Conservation (phyloP, 2,329 filamentous ascomycete genomes). For the Dissoconium aciculare region DNA sequence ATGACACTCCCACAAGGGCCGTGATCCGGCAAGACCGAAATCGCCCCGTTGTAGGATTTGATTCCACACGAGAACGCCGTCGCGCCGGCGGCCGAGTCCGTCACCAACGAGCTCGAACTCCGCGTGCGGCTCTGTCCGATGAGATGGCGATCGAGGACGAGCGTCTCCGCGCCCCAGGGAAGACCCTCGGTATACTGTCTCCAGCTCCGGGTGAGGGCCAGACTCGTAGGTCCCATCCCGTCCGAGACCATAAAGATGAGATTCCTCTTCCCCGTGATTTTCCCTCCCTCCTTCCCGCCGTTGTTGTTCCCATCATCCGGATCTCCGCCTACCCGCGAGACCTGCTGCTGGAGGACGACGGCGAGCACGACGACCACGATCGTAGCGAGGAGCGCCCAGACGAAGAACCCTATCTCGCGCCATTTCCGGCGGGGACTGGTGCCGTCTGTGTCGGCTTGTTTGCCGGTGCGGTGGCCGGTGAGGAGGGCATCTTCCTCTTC, state of each 20-base stretch:
- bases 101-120: slow-evolving; percentile 71
- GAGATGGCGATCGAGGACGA: slow-evolving; percentile 73
- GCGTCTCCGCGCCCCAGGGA: slow-evolving; percentile 52
- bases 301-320: not conserved
- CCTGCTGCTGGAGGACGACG: slow-evolving; percentile 55
- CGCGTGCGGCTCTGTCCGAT: slow-evolving; percentile 82
- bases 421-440: slow-evolving; percentile 38
- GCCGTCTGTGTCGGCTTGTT: slow-evolving; percentile 17
- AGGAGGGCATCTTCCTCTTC: slow-evolving; percentile 48
- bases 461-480: slow-evolving; percentile 35
- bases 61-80: slow-evolving; percentile 85
- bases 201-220: slow-evolving; percentile 75
- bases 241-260: slow-evolving; percentile 98
- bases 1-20: slow-evolving; percentile 81
- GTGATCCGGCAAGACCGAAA: slow-evolving; percentile 72
- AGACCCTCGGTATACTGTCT: slow-evolving; percentile 61
- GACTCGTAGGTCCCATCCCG: slow-evolving; percentile 89
- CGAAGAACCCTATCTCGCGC: slow-evolving; percentile 62
- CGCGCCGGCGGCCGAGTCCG: slow-evolving; percentile 90
- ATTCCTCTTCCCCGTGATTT: slow-evolving; percentile 57
- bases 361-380: slow-evolving; percentile 64
- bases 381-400: slow-evolving; percentile 72
- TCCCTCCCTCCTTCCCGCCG: slow-evolving; percentile 3
- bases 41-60: slow-evolving; percentile 96
- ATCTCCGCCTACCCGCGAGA: slow-evolving; percentile 15